Percentiles rank a stretch among this genome's conserved stretches.
Conservation (phyloP, 768 basidiomycete genomes). For the Lentinula raphanica region DNA sequence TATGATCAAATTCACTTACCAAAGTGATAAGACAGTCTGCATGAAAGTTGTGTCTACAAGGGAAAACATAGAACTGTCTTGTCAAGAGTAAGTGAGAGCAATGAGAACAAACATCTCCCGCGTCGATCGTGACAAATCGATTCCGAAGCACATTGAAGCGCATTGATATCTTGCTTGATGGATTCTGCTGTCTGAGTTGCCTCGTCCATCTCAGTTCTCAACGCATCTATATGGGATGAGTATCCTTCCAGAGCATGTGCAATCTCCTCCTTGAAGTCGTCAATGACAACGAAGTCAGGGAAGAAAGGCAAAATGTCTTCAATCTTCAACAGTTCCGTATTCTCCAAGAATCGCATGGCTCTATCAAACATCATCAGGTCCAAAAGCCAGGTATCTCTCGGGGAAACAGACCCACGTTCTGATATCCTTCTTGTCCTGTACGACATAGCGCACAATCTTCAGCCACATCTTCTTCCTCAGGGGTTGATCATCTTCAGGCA, state of each 20-base stretch:
- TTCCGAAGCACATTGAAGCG: constrained; percentile 77
- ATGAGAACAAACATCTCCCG: constrained; percentile 78
- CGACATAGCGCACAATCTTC: constrained; percentile 97
- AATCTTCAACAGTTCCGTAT: constrained; percentile 91
- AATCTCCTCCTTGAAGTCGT: constrained; percentile 99
- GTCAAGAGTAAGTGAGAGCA: constrained; percentile 75
- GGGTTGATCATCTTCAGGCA: constrained; percentile 84
- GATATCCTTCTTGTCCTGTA: constrained; percentile 97
- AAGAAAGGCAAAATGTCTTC: constrained; percentile 99
- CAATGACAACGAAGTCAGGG: constrained; percentile 98
- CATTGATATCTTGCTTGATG: constrained; percentile 86
- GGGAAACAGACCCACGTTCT: constrained; percentile 68
- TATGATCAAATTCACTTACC: constrained; percentile 47
- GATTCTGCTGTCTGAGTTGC: constrained; percentile 88
- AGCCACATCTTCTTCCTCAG: constrained; percentile 94
- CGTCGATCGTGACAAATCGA: constrained; percentile 89
- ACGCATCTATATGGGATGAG: constrained; percentile 80
- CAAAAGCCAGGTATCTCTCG: neutral
- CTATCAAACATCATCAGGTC: constrained; percentile 34
- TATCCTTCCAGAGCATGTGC: constrained; percentile 94
- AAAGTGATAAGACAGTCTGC: constrained; percentile 93
- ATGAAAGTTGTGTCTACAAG: constrained; percentile 96
- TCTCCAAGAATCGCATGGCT: constrained; percentile 95
- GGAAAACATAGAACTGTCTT: constrained; percentile 97
- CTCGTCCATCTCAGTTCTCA: constrained; percentile 95